Evolutionary conservation across 2,329 filamentous ascomycete genomes (phyloP), one percentile per base, ranked within the genome.

Genomic region (Meredithiella fracta): DNA sequence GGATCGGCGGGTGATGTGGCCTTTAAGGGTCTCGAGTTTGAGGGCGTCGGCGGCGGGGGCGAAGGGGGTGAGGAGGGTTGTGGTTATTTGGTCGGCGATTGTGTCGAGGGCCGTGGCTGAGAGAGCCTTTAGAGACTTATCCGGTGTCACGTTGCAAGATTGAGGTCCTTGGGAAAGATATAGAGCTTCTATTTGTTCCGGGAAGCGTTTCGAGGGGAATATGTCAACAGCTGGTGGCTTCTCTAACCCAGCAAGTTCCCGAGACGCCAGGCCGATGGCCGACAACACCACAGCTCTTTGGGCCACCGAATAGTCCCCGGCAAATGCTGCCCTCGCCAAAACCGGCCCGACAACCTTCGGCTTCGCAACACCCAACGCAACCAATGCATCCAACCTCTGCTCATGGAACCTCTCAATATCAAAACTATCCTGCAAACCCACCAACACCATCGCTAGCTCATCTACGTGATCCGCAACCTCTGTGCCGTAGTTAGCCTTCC

Each of bases 241-340:
- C 50, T 85, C 80, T 61, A 86, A 80, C 0, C 92, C 90, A 1
- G 88, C 87, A 8, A 98, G 69, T 67, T 97, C 90, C 58, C 91
- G 79, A 1, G 86, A 86, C 29, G 85, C 80, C 0, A 98, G 71
- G 0, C 90, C 91, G 3, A 98, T 71, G 0, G 86, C 82, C 20
- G 87, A 83, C 54, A 98, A 80, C 38, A 97, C 76, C 0, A 85
- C 80, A 6, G 85, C 86, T 40, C 92, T 78, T 66, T 97, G 91
- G 0, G 83, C 79, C 38, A 97, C 72, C 0, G 90, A 95, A 67
- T 92, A 90, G 65, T 98, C 92, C 15, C 90, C 90, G 44, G 88
- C 83, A 65, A 96, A 97, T 65, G 92, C 94, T 0, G 85, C 84
- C 57, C 82, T 80, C 2, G 85, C 81, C 58, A 94, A 86, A 84